These are phyloP conservation scores for Gaeumannomyces sp. DNA, from an alignment of 2,329 filamentous ascomycete genomes.

Conservation along the genomic window DNA sequence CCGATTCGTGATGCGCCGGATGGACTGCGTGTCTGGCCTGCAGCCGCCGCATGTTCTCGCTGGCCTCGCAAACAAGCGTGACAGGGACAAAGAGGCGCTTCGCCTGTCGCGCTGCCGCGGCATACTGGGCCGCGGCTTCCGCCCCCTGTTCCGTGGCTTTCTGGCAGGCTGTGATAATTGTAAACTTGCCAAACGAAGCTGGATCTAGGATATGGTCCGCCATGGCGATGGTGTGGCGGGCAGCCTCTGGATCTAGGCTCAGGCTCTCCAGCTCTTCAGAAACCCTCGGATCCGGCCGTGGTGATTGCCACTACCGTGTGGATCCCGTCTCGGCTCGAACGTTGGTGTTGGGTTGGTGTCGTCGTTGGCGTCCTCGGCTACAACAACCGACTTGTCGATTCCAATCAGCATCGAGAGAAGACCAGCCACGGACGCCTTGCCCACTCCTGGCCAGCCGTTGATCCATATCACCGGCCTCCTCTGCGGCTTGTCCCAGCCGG, in stretches of 20 bases:
- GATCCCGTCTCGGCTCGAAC: constrained; percentile 7
- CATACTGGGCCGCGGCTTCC: constrained; percentile 18
- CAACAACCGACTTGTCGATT: constrained; percentile 23
- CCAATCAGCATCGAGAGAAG: constrained; percentile 25
- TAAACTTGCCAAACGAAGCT: constrained; percentile 11
- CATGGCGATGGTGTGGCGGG: constrained; percentile 5
- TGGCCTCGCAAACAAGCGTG: constrained; percentile 19
- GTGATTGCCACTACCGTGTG: constrained; percentile 10
- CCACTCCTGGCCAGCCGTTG: constrained; percentile 28
- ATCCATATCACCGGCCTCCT: constrained; percentile 24
- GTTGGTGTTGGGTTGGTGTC: constrained; percentile 1
- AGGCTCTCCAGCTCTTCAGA: background rate
- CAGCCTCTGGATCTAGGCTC: background rate
- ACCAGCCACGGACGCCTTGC: constrained; percentile 27
- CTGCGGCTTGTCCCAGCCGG: constrained; percentile 5
- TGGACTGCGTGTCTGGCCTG: constrained; percentile 16
- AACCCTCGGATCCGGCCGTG: constrained; percentile 1
- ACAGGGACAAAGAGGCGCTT: constrained; percentile 24
- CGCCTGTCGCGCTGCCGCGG: constrained; percentile 18
- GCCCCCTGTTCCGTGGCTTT: constrained; percentile 21
- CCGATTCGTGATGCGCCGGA: background rate
- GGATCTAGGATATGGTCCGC: constrained; percentile 16
- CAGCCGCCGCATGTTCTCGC: constrained; percentile 20
- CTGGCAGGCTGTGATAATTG: constrained; percentile 24
- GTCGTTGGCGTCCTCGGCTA: constrained; percentile 16